Evolutionary conservation across 768 basidiomycete species (phyloP), one percentile per base, ranked within the genome.

Genomic region (Tulasnella sp.): DNA sequence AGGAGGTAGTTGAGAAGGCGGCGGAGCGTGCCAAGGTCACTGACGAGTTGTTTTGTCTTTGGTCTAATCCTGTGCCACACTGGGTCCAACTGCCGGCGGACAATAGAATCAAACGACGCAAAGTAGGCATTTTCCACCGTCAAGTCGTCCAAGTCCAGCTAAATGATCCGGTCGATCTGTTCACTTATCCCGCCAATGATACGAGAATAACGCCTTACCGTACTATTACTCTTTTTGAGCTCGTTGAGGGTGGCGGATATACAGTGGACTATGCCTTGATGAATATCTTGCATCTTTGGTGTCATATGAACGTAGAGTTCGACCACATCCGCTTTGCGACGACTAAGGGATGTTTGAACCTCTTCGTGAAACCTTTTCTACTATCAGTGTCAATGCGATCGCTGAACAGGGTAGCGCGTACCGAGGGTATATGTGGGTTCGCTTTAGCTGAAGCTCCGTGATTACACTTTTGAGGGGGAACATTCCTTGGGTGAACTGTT

Each of bases 1-100:
- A 99, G 87, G 16, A 98, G 89, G 84, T 94, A 97, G 71, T 88
- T 88, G 62, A 98, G 90, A 6, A 99, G 89, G 71, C 92, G 91
- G 0, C 98, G 89, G 0, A 99, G 88, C 1, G 92, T 93, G 0
- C 93, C 91, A 24, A 99, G 89, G 84, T 99, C 97, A 75, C 88
- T 90, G 12, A 98, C 95, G 16, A 99, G 90, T 80, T 96, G 94
- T 82, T 94, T 96, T 6, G 97, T 99, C 80, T 90, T 92, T 0
- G 94, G 92, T 0, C 96, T 96, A 38, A 97, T 97, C 85, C 96
- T 95, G 85, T 99, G 96, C 97, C 98, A 99, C 9, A 98, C 93
- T 0, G 96, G 89, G 84, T 98, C 95, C 10, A 99, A 89, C 83
- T 97, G 95, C 42, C 91, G 90, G 3, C 97, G 91, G 2, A 98